Evolutionary conservation across 176 grass and related monocot species (phyloP), one percentile per base, ranked within the genome.

Genomic region (Avena eriantha): DNA sequence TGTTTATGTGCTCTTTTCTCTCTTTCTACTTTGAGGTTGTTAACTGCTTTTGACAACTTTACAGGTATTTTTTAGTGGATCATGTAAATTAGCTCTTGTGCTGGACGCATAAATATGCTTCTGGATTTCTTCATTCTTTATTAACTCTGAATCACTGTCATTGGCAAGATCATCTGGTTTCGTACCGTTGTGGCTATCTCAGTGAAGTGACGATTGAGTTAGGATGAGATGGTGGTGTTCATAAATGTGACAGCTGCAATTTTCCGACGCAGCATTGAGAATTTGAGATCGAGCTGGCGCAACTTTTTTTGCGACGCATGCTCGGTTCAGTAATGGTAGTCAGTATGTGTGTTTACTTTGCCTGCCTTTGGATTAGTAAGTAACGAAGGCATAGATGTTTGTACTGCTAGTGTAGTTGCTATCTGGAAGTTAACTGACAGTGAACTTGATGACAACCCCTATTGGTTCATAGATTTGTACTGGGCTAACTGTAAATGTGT

Each of bases 11-110:
- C 41, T 3, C 5, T 8, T n/a, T 41, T 10, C 17, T 61, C 55
- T 36, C 14, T 23, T 45, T 74, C 29, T 65, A 46, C 66, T 50
- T 82, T 31, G 68, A 15, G 15, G 16, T 53, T 16, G 55, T 36
- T 92, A 56, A 86, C 23, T 18, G 7, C 8, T 24, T 61, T 80
- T 43, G 41, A 35, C 72, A 82, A 68, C 46, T 77, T 90, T 75
- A 45, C 87, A 95, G 89, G 86, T 93, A 49, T 84, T 83, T 83
- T 79, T 69, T 57, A 84, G 69, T 79, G 86, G 72, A 86, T 82
- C 73, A 79, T 98, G 93, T 94, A 89, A 86, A 94, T 90, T 89
- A 88, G 41, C 65, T 76, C 78, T 92, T 92, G 39, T 39, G 82
- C 69, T 14, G 21, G 79, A 83, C 76, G 54, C 64, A 77, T 93